A percentile compares a stretch with the other conserved stretches of the same genome.
These are phyloP conservation scores for Puccinia polysora DNA, from an alignment of 1,284 basidiomycete genomes.

Conservation along the genomic window DNA sequence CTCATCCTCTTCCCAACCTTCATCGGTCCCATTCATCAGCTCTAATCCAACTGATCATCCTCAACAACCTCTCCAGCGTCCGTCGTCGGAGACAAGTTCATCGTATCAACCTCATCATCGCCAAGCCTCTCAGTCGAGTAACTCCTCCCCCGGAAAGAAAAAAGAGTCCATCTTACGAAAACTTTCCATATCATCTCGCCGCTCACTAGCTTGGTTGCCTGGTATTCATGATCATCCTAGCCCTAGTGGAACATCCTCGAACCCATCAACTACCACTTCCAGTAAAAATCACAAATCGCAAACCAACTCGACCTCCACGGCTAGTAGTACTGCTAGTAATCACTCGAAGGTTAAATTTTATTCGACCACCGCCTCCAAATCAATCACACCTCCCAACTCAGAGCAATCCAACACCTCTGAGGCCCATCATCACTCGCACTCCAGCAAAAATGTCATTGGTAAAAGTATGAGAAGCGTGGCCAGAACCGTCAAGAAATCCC, in stretches of 20 bases:
- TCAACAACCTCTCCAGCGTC: neutral
- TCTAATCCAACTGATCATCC: too few relatives aligned
- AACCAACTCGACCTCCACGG: too few relatives aligned
- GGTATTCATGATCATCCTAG: neutral
- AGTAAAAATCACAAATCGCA: too few relatives aligned
- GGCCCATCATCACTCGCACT: neutral
- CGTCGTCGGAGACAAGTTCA: neutral
- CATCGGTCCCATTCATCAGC: too few relatives aligned
- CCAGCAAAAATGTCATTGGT: neutral
- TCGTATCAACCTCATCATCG: neutral
- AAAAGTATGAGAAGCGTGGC: slow-evolving; percentile 19
- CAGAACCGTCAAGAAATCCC: slow-evolving; percentile 21
- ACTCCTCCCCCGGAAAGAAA: neutral
- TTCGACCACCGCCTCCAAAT: too few relatives aligned
- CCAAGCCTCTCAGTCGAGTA: neutral
- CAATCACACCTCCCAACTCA: neutral
- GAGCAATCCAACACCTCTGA: neutral
- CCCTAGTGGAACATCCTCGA: too few relatives aligned
- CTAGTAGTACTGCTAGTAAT: too few relatives aligned
- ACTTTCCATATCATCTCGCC: neutral
- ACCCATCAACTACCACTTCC: neutral
- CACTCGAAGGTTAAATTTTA: too few relatives aligned
- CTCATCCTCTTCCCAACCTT: too few relatives aligned
- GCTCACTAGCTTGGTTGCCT: slow-evolving; percentile 4
- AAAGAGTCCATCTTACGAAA: slow-evolving; percentile 8